phyloP scores from a whole-genome alignment of 1,284 basidiomycete species.

The Fomitopsis palustris region DNA sequence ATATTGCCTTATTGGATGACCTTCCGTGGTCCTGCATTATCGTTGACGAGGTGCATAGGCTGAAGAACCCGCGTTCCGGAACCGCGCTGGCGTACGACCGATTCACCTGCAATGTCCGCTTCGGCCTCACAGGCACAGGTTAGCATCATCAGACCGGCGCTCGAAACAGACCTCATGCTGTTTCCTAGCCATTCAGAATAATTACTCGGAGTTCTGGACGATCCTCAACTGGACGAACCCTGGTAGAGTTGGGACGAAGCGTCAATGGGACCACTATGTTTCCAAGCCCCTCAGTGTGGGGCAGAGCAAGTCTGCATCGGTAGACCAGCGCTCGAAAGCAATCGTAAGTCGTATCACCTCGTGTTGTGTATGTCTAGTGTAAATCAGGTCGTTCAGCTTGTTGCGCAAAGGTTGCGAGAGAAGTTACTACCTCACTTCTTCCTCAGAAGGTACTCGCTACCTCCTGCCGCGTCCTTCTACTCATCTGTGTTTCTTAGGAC shows the following conservation, averaged over 20 bases:
- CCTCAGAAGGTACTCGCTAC: conserved; percentile 57
- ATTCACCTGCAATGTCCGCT: conserved; percentile 60
- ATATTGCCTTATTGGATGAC: conserved; percentile 62
- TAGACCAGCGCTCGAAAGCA: conserved; percentile 57
- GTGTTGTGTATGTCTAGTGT: not conserved
- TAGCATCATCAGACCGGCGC: not conserved
- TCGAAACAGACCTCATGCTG: conserved; percentile 15
- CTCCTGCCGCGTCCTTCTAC: not conserved
- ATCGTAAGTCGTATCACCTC: conserved; percentile 41
- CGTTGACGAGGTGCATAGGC: conserved; percentile 80
- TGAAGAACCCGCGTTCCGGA: conserved; percentile 71
- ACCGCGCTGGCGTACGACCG: conserved; percentile 61
- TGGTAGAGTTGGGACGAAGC: conserved; percentile 56
- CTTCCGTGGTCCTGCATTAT: conserved; percentile 70
- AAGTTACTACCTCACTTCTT: conserved; percentile 75
- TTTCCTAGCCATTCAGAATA: conserved; percentile 85
- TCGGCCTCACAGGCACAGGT: conserved; percentile 69
- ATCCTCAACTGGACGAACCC: conserved; percentile 82
- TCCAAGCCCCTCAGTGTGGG: conserved; percentile 63
- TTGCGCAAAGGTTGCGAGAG: conserved; percentile 57
- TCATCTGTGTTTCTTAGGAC: conserved; percentile 45
- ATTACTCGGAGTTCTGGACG: conserved; percentile 81
- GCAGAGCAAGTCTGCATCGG: conserved; percentile 62
- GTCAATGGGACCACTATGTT: conserved; percentile 70
- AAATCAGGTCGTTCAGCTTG: conserved; percentile 32